phyloP scores from a whole-genome alignment of 257 asterid genomes.

The Ilex asprella region DNA sequence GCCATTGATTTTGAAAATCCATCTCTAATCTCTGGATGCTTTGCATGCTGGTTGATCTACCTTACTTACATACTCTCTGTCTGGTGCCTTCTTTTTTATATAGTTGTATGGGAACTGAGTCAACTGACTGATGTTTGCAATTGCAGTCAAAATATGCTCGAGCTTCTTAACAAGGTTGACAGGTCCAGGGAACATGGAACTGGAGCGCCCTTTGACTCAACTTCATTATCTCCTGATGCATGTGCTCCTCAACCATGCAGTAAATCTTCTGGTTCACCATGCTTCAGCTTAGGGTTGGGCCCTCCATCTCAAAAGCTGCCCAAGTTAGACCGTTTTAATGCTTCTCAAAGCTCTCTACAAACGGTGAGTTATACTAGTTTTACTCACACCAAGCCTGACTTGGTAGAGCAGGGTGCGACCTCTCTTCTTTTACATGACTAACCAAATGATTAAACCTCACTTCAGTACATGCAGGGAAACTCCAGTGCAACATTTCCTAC shows the following conservation, averaged over 20 bases:
- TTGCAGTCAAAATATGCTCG: slow-evolving; percentile 33
- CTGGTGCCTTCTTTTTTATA: slow-evolving; percentile 4
- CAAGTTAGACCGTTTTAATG: slow-evolving; percentile 17
- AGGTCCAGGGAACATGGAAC: slow-evolving; percentile 26
- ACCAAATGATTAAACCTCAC: neutral
- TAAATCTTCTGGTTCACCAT: slow-evolving; percentile 27
- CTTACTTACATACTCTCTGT: neutral
- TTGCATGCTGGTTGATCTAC: neutral
- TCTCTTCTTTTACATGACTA: neutral
- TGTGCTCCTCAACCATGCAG: slow-evolving; percentile 22
- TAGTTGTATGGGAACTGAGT: slow-evolving; percentile 10
- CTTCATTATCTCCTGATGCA: slow-evolving; percentile 16
- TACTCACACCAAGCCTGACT: neutral
- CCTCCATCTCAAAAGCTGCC: slow-evolving; percentile 31
- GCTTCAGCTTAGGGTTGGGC: slow-evolving; percentile 27
- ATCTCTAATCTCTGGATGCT: no score
- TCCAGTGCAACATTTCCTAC: slow-evolving; percentile 26
- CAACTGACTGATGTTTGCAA: slow-evolving; percentile 10
- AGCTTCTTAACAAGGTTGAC: slow-evolving; percentile 25
- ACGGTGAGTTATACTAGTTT: slow-evolving; percentile 27
- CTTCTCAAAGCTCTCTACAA: slow-evolving; percentile 27
- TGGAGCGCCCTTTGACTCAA: slow-evolving; percentile 18
- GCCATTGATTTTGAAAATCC: no score
- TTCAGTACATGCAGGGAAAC: slow-evolving; percentile 36
- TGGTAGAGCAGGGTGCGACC: slow-evolving; percentile 5